Conservation (phyloP, 192 early-diverging fungal genomes). For the Coemansia reversa region DNA sequence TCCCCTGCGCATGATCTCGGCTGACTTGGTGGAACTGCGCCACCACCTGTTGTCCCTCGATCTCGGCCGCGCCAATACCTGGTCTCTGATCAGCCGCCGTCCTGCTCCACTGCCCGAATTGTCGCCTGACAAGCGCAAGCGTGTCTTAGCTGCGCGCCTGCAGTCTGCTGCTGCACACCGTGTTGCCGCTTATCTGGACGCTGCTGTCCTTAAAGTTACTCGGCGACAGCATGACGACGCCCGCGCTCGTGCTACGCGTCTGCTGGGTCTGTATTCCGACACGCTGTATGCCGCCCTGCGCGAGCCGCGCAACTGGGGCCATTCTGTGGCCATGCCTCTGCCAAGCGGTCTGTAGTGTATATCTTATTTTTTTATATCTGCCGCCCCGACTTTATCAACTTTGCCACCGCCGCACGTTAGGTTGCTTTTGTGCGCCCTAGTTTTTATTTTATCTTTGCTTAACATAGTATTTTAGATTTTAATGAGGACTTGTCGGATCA, state of each 20-base stretch:
- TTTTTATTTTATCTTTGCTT: slow-evolving; percentile 8
- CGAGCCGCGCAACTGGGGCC: slow-evolving; percentile 49
- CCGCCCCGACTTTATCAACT: not conserved
- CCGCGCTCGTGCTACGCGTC: slow-evolving; percentile 32
- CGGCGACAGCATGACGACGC: slow-evolving; percentile 49
- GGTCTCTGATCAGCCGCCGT: slow-evolving; percentile 35
- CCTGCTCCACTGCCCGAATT: slow-evolving; percentile 13
- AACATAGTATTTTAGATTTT: no score
- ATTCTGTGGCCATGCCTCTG: slow-evolving; percentile 29
- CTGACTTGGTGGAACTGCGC: slow-evolving; percentile 51
- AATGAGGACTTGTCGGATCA: no score
- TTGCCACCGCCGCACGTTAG: not conserved
- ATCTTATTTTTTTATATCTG: not conserved
- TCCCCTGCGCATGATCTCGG: slow-evolving; percentile 38
- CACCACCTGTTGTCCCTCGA: slow-evolving; percentile 38
- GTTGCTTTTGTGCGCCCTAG: not conserved
- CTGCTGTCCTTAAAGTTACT: slow-evolving; percentile 32
- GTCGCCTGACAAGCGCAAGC: slow-evolving; percentile 20
- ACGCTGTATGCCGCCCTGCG: slow-evolving; percentile 36
- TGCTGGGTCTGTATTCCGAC: slow-evolving; percentile 35
- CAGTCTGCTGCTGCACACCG: slow-evolving; percentile 33
- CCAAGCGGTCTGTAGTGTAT: not conserved
- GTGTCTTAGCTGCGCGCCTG: slow-evolving; percentile 24
- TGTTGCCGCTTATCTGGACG: slow-evolving; percentile 37
- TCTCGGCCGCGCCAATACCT: slow-evolving; percentile 24